Evolutionary conservation across 805 yeast species (phyloP).

Genomic region (Schwanniomyces polymorphus): DNA sequence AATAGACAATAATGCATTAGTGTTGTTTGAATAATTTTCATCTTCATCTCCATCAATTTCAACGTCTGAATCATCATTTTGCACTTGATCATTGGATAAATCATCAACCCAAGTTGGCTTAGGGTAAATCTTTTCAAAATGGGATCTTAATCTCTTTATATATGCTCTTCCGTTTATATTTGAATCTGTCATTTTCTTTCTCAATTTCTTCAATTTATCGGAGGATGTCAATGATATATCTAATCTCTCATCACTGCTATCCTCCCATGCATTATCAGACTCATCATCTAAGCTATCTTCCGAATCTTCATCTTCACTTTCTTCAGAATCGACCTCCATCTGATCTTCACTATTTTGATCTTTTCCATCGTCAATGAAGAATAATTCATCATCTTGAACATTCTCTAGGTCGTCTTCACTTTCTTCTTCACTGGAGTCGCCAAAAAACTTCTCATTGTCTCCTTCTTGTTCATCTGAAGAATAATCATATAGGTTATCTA

Average conservation of each 20-base stretch:
- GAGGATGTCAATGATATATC: slow-evolving; percentile 58
- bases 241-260: slow-evolving; percentile 84
- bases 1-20: slow-evolving; percentile 32
- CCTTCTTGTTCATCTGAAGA: slow-evolving; percentile 41
- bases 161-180: slow-evolving; percentile 60
- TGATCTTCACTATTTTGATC: slow-evolving; percentile 17
- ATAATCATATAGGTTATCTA: slow-evolving; percentile 56
- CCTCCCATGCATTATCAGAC: slow-evolving; percentile 63
- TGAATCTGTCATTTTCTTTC: slow-evolving; percentile 57
- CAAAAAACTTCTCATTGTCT: slow-evolving; percentile 21
- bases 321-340: slow-evolving; percentile 26
- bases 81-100: slow-evolving; percentile 37
- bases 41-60: slow-evolving; percentile 22
- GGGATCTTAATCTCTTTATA: slow-evolving; percentile 64
- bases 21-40: slow-evolving; percentile 19
- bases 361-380: slow-evolving; percentile 43
- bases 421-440: slow-evolving; percentile 36
- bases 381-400: slow-evolving; percentile 40
- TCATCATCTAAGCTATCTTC: slow-evolving; percentile 34
- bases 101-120: slow-evolving; percentile 76
- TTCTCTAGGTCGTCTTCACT: slow-evolving; percentile 27
- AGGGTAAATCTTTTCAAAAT: slow-evolving; percentile 73
- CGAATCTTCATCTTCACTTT: slow-evolving; percentile 13
- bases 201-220: slow-evolving; percentile 68
- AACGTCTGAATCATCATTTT: slow-evolving; percentile 9